Conservation (phyloP, 371 early-diverging fungal species). For the Zychaea mexicana region DNA sequence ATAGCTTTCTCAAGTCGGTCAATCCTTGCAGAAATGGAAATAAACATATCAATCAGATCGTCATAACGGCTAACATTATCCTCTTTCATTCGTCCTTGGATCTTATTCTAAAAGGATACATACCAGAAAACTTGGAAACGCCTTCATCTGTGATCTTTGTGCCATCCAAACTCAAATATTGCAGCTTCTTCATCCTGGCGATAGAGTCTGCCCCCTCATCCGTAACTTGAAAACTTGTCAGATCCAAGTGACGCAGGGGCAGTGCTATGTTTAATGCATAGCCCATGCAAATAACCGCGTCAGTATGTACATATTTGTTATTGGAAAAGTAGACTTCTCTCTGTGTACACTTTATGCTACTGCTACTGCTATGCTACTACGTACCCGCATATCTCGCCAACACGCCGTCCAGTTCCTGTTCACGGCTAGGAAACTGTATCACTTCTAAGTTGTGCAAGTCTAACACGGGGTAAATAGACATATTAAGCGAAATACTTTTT, state of each 20-base stretch:
- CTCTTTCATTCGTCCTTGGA: too few species aligned
- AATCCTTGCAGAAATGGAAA: constrained; percentile 19
- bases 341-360: too few species aligned
- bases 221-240: constrained; percentile 35
- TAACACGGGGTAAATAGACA: constrained; percentile 6
- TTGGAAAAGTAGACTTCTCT: too few species aligned
- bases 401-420: constrained; percentile 37
- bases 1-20: constrained; percentile 34
- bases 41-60: too few species aligned
- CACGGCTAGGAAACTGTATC: constrained; percentile 40
- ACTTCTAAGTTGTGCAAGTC: constrained; percentile 27
- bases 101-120: too few species aligned
- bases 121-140: constrained; percentile 28
- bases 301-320: too few species aligned
- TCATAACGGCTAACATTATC: too few species aligned
- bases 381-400: constrained; percentile 35
- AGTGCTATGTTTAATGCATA: constrained; percentile 22
- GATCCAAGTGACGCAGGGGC: constrained; percentile 32
- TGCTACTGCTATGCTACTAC: neutral
- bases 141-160: constrained; percentile 46
- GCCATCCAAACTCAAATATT: constrained; percentile 34
- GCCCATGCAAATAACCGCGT: too few species aligned
- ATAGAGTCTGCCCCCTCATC: constrained; percentile 35
- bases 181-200: constrained; percentile 31
- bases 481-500: neutral